Base-by-base conservation (phyloP, 805 yeast genomes). In the Cyberlindnera galapagoensis region DNA sequence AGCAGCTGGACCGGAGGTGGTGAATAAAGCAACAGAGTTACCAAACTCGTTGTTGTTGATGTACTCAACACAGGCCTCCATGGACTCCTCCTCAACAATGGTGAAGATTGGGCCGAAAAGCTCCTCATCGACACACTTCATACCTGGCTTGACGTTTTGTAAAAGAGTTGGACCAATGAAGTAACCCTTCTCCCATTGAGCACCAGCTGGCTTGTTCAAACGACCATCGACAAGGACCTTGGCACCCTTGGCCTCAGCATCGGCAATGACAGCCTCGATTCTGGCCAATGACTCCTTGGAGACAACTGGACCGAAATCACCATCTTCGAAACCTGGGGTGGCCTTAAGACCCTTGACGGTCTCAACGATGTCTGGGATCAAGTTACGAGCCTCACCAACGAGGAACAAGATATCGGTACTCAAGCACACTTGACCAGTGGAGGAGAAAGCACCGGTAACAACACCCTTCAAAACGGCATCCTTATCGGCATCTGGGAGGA, bases 391-490 rank as follows among this genome's bases (percentile, higher is more conserved):
- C 30, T 53, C 51, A 24, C 87, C 87, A 16, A 81, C 86, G 13
- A 84, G 71, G 31, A 80, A 82, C 41, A 81, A 63, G 21, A 77
- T 82, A 15, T 82, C 76, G 33, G 81, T 74, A 9, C 85, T 83
- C 82, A 80, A 76, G 60, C 90, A 80, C 53, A 87, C 74, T 66
- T 80, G 90, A 40, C 88, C 90, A 13, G 88, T 87, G 31, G 88
- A 87, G 20, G 88, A 86, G 56, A 80, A 80, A 16, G 86, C 83
- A 33, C 88, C 86, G 30, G 85, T 81, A 37, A 67, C 76, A 29
- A 80, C 61, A 34, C 82, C 78, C 51, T 74, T 76, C 45, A 80
- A 60, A 30, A 82, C 71, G 40, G 73, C 74, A 40, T 62, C 57
- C 56, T 74, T 72, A 59, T 77, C 72, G 28, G 86, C 85, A 48